Base-by-base conservation (phyloP, 202 grass and related monocot genomes). In the Schoenoplectus tabernaemontani region DNA sequence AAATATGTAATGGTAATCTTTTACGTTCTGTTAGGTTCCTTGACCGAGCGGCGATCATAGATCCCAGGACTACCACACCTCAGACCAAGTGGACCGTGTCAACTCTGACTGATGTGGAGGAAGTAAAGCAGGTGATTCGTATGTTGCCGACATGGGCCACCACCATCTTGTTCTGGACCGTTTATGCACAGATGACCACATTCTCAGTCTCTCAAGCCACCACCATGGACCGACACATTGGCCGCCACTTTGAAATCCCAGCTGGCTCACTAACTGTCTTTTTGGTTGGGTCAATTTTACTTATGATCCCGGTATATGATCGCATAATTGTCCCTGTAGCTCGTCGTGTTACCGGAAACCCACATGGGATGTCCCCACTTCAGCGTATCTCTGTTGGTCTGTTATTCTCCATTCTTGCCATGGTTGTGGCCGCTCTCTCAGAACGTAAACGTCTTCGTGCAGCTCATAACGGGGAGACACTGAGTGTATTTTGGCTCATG, bases 131-230 rank as follows among this genome's bases (percentile, higher is more conserved):
- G 33, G 87, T 96, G 11, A 36, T 91, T 38, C 89, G 89, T 2
- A 91, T 96, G 92, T 81, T 96, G 9, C 92, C 92, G 9, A 90
- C 78, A 0, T 96, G 92, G 92, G 92, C 87, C 19, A 92, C 92
- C 22, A 92, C 92, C 38, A 91, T 96, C 42, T 37, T 89, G 47
- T 96, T 96, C 89, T 96, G 92, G 92, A 96, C 89, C 2, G 78
- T 92, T 5, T 92, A 96, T 51, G 92, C 92, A 11, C 92, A 96
- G 82, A 91, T 96, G 89, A 91, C 89, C 24, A 96, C 92, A 33
- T 96, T 96, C 85, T 96, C 92, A 22, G 92, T 96, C 20, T 90
- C 92, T 1, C 92, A 96, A 48, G 92, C 92, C 47, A 56, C 34
- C 11, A 76, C 59, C 57, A 82, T 96, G 92, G 89, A 90, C 78